Conservation (phyloP, 306 rosid genomes). For the Mimosa bimucronata region DNA sequence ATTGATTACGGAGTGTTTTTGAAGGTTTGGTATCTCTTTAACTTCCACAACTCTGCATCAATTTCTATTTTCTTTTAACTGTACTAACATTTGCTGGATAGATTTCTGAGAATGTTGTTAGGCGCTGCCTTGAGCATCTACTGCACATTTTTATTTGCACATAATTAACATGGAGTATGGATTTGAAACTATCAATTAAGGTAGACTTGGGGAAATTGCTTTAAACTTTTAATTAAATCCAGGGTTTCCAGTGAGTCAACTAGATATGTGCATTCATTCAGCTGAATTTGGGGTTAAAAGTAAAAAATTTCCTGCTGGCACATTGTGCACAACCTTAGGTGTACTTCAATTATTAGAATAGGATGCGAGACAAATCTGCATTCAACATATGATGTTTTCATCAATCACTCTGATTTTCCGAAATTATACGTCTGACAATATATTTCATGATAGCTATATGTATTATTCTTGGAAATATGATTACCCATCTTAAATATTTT, state of each 20-base stretch:
- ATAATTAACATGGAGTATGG: neutral
- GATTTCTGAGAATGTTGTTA: neutral
- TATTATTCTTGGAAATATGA: neutral
- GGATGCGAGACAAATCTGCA: neutral
- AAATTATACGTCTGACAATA: conserved; percentile 2
- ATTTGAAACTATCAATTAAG: conserved; percentile 3
- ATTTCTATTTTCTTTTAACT: neutral
- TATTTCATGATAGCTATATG: neutral
- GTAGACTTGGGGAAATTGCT: neutral
- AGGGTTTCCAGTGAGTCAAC: neutral
- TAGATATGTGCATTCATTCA: neutral
- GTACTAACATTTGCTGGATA: neutral
- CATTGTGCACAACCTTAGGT: neutral
- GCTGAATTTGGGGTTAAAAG: neutral
- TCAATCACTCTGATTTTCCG: neutral
- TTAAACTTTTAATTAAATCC: too few relatives aligned
- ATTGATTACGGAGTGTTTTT: neutral
- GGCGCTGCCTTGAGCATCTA: neutral
- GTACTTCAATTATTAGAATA: neutral
- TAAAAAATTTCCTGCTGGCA: neutral
- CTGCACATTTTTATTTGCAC: neutral
- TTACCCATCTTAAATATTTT: neutral
- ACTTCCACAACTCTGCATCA: neutral
- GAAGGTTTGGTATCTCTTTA: neutral
- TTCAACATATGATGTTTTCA: conserved; percentile 8